A percentile compares a stretch with the other conserved stretches of the same genome.
Evolutionary conservation across 495 filamentous ascomycete species (phyloP).

Genomic region (Cryomyces minteri): DNA sequence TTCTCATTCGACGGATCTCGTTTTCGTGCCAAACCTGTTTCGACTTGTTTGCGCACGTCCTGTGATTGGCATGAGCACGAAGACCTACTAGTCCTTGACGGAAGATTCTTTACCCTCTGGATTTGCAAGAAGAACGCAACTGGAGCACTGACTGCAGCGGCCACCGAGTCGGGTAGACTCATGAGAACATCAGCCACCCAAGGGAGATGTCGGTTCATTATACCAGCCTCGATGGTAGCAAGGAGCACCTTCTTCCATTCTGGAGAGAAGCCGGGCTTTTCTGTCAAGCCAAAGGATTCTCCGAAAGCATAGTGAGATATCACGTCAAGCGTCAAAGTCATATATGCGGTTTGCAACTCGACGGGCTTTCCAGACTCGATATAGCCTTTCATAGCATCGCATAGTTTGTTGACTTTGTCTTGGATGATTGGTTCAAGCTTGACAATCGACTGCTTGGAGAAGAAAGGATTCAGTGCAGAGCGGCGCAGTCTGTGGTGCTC

Average conservation of each 20-base stretch:
- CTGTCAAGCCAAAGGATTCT: not conserved
- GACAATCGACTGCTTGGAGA: constrained; percentile 21
- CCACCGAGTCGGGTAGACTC: too few species aligned
- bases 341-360: constrained; percentile 20
- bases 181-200: too few species aligned
- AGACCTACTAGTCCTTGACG: too few species aligned
- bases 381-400: constrained; percentile 8
- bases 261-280: not conserved
- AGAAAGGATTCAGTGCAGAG: constrained; percentile 21
- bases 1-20: not conserved
- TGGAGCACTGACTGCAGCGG: too few species aligned
- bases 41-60: not conserved
- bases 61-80: too few species aligned
- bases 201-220: not conserved
- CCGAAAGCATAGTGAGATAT: constrained; percentile 26
- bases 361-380: constrained; percentile 11
- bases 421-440: constrained; percentile 21
- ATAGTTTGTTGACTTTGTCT: constrained; percentile 17
- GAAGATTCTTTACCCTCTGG: too few species aligned
- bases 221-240: not conserved
- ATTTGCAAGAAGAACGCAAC: too few species aligned
- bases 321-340: constrained; percentile 25
- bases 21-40: not conserved
- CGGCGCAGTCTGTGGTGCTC: constrained; percentile 24
- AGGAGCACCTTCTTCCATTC: not conserved